These are phyloP conservation scores for Leccinum fibrillosum DNA, from an alignment of 768 basidiomycete species.

Conservation along the genomic window DNA sequence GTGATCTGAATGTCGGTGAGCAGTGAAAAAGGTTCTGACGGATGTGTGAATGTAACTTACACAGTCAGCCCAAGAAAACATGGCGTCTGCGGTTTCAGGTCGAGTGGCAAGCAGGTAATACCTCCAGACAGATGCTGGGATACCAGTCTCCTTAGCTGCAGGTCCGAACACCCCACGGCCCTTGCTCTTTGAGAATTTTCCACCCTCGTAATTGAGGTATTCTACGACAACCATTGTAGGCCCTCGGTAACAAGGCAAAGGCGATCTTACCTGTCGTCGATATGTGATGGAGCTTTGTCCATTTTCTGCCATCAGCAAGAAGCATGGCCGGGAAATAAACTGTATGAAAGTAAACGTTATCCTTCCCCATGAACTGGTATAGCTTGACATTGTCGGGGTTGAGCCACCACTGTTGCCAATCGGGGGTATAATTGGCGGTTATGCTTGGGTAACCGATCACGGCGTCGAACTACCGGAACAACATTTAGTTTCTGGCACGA, in stretches of 20 bases:
- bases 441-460: conserved; percentile 97
- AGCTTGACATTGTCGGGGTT: conserved; percentile 84
- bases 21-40: background rate
- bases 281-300: conserved; percentile 93
- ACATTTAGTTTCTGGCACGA: background rate
- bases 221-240: conserved; percentile 47
- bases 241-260: background rate
- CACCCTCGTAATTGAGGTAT: conserved; percentile 96
- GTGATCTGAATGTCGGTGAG: conserved; percentile 53
- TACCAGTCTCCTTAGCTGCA: conserved; percentile 88
- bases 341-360: conserved; percentile 98
- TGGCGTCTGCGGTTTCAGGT: conserved; percentile 91
- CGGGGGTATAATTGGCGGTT: conserved; percentile 89
- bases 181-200: conserved; percentile 97
- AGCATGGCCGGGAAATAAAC: conserved; percentile 91
- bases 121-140: conserved; percentile 93
- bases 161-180: conserved; percentile 97
- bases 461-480: conserved; percentile 78
- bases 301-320: conserved; percentile 83
- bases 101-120: conserved; percentile 92
- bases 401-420: conserved; percentile 98
- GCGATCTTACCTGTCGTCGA: conserved; percentile 80
- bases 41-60: conserved; percentile 40
- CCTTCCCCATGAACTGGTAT: conserved; percentile 99
- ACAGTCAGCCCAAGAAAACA: conserved; percentile 96